These are phyloP conservation scores for Aspergillus oerlinghausenensis DNA, from an alignment of 2,329 filamentous ascomycete species.

Conservation along the genomic window DNA sequence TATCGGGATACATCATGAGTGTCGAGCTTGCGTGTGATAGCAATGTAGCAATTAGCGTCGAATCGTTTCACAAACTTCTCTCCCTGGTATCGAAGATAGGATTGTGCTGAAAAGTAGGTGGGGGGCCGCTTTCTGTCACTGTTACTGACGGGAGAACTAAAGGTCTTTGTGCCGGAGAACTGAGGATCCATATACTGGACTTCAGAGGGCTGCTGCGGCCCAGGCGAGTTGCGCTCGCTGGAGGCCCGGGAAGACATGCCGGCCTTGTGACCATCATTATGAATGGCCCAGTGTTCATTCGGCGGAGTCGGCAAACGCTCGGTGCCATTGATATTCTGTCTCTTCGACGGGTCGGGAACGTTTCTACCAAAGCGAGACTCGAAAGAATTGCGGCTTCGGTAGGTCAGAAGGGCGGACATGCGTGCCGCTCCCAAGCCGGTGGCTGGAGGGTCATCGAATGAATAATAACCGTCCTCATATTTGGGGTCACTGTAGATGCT, in stretches of 20 bases:
- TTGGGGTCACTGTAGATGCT: conserved; percentile 95
- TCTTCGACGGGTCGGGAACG: conserved; percentile 76
- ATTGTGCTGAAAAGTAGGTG: conserved; percentile 98
- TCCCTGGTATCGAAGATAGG: conserved; percentile 93
- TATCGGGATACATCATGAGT: conserved; percentile 90
- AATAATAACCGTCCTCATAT: conserved; percentile 95
- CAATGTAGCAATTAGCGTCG: conserved; percentile 98
- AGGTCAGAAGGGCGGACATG: conserved; percentile 94
- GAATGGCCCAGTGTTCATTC: conserved; percentile 71
- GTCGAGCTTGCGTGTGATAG: conserved; percentile 95
- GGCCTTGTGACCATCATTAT: conserved; percentile 74
- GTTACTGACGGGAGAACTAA: conserved; percentile 39
- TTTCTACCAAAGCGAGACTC: conserved; percentile 93
- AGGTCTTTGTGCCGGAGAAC: conserved; percentile 61
- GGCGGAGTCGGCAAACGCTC: conserved; percentile 57
- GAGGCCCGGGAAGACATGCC: conserved; percentile 50
- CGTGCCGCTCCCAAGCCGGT: conserved; percentile 88
- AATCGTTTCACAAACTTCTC: conserved; percentile 96
- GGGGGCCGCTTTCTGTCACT: conserved; percentile 46
- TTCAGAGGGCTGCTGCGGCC: conserved; percentile 20
- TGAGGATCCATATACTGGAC: conserved; percentile 58
- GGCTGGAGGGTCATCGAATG: conserved; percentile 77
- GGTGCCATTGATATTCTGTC: conserved; percentile 73
- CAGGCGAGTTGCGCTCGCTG: conserved; percentile 31
- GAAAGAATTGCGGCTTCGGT: conserved; percentile 94